Evolutionary conservation across 164 flowering plant genomes (phyloP).

Genomic region (Macadamia integrifolia): DNA sequence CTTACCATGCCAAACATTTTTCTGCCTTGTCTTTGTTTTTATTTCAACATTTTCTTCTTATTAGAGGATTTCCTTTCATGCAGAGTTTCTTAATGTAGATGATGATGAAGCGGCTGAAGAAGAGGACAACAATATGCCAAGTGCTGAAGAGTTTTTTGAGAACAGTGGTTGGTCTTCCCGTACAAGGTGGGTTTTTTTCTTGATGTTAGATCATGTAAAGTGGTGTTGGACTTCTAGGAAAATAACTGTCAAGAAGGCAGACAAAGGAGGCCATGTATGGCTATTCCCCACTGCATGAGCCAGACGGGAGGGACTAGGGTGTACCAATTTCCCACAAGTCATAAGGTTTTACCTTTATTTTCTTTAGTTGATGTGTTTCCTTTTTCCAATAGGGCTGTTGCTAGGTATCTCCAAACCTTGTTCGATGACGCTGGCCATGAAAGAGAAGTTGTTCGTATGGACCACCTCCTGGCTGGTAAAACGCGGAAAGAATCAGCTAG

Average conservation of each 20-base stretch:
- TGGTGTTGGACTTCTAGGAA: background rate
- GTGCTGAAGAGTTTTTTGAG: constrained; percentile 52
- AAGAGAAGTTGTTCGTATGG: constrained; percentile 47
- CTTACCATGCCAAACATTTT: too few relatives aligned
- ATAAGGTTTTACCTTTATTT: background rate
- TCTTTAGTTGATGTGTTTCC: background rate
- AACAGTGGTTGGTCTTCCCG: constrained; percentile 99
- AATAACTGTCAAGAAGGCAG: too few relatives aligned
- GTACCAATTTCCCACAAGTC: too few relatives aligned
- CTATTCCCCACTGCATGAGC: too few relatives aligned
- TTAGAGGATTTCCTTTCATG: constrained; percentile 4
- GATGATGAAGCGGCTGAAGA: constrained; percentile 73
- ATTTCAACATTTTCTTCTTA: background rate
- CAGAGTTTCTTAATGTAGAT: constrained; percentile 84
- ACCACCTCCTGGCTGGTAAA: constrained; percentile 66
- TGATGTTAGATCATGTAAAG: background rate
- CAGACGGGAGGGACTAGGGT: too few relatives aligned
- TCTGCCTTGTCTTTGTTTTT: too few relatives aligned
- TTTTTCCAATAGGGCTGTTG: constrained; percentile 61
- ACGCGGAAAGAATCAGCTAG: constrained; percentile 96
- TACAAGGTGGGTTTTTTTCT: constrained; percentile 52
- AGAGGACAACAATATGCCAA: constrained; percentile 43
- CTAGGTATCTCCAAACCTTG: constrained; percentile 70
- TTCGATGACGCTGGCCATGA: constrained; percentile 64
- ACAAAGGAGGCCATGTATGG: too few relatives aligned